Base-by-base conservation (phyloP, 164 flowering plant species). In the Sextonia rubra region DNA sequence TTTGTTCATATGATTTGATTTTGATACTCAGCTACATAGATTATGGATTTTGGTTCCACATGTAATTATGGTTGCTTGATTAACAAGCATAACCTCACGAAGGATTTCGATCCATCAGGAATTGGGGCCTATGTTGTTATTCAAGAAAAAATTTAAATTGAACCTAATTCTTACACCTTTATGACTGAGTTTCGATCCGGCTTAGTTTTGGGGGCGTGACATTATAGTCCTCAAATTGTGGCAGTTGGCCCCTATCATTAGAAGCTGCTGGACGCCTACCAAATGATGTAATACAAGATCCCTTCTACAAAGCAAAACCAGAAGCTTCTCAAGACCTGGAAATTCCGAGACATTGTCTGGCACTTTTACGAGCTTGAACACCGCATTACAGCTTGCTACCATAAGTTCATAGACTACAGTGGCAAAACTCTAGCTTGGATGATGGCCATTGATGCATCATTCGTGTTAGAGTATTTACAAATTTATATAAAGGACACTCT, bases 161-260 rank as follows among this genome's bases (percentile, higher is more conserved):
- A n/a, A n/a, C n/a, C n/a, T n/a, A n/a, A n/a, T n/a, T n/a, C n/a
- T n/a, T n/a, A n/a, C n/a, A n/a, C n/a, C n/a, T n/a, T n/a, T n/a
- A n/a, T n/a, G n/a, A n/a, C n/a, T n/a, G n/a, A n/a, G n/a, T n/a
- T n/a, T n/a, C n/a, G n/a, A n/a, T n/a, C n/a, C n/a, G n/a, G n/a
- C n/a, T n/a, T n/a, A n/a, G n/a, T n/a, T n/a, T n/a, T n/a, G n/a
- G n/a, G n/a, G n/a, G n/a, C n/a, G n/a, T n/a, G n/a, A n/a, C n/a
- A n/a, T n/a, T n/a, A n/a, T n/a, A n/a, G n/a, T 4, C 78, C 78
- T n/a, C 78, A 76, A 29, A 27, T 64, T 25, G 74, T 76, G 14
- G 70, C 78, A 12, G 23, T 76, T 6, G 78, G 78, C 58, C 75
- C 77, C 9, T 74, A 74, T 49, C 73, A 74, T 63, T 47, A 69